Evolutionary conservation across 176 grass and related monocot genomes (phyloP), one percentile per base, ranked within the genome.

Genomic region (Rhynchospora tenuis): DNA sequence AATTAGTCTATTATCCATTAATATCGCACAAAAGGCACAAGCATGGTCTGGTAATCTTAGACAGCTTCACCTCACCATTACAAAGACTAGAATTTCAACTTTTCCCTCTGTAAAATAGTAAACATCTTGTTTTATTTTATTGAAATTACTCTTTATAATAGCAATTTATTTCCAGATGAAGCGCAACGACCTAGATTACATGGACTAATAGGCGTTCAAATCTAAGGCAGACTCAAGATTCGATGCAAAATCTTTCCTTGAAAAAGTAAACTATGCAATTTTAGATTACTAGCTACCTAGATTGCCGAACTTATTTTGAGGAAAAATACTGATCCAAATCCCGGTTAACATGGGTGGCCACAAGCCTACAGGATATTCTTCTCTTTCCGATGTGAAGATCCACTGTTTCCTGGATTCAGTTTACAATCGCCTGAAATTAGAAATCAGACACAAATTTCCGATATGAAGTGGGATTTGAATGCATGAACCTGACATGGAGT

Each of bases 191-290:
- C 11, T 67, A 38, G 28, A 33, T 46, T 45, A 75, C 45, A 74
- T 19, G 44, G 14, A 68, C 17, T 42, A 61, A 43, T 43, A 43
- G 52, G 51, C 26, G 19, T 23, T 5, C n/a, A 61, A 61, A 54
- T 80, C 15, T 19, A 61, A 33, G 77, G 27, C 42, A 50, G 60
- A 46, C 44, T 48, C 43, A 82, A 82, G 33, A 66, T 48, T 82
- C 60, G 17, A 65, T 27, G 79, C 38, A 66, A 82, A 82, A 82
- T 51, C 79, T 82, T 64, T 38, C 31, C 79, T 82, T 82, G 79
- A 65, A 82, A 82, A 60, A 65, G 66, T 82, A 82, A 82, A 66
- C 56, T 64, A 48, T 27, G 51, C 22, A 66, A 70, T 70, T 17
- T 16, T 26, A 64, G 43, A 64, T 45, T 66, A 64, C 23, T 42